Conservation (phyloP, 305 asterid species). For the Coffea humblotiana region DNA sequence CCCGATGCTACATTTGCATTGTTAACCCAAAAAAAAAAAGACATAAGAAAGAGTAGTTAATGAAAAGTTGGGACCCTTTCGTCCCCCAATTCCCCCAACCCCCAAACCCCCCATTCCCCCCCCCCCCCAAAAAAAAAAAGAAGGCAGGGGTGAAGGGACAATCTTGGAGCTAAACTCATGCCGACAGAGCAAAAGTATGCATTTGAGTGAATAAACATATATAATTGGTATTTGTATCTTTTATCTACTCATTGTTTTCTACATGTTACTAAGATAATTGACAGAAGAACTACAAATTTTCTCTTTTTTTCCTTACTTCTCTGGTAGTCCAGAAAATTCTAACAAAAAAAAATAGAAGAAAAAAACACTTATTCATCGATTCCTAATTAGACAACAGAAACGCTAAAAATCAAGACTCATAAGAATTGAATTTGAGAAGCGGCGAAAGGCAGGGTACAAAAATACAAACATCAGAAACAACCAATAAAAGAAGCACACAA, state of each 20-base stretch:
- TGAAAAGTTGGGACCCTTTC: neutral
- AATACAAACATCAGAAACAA: neutral
- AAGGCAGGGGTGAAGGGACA: neutral
- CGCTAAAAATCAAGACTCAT: neutral
- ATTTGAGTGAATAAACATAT: neutral
- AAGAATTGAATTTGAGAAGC: neutral
- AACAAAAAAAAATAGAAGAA: too few species aligned
- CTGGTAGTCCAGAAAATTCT: neutral
- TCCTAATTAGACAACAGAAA: neutral
- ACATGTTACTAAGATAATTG: neutral
- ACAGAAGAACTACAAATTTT: neutral
- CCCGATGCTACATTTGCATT: neutral
- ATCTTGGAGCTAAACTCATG: neutral
- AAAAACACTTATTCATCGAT: neutral
- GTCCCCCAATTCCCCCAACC: too few species aligned
- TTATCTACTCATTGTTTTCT: neutral
- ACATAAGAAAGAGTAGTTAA: neutral
- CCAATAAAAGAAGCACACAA: neutral
- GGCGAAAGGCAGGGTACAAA: neutral
- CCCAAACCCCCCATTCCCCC: too few species aligned
- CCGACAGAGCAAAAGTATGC: neutral
- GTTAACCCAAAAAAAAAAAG: too few species aligned
- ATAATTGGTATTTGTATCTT: neutral
- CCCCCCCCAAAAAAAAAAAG: neutral
- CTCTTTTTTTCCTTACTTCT: neutral